Conservation (phyloP, 495 filamentous ascomycete genomes). For the Cudoniella acicularis region DNA sequence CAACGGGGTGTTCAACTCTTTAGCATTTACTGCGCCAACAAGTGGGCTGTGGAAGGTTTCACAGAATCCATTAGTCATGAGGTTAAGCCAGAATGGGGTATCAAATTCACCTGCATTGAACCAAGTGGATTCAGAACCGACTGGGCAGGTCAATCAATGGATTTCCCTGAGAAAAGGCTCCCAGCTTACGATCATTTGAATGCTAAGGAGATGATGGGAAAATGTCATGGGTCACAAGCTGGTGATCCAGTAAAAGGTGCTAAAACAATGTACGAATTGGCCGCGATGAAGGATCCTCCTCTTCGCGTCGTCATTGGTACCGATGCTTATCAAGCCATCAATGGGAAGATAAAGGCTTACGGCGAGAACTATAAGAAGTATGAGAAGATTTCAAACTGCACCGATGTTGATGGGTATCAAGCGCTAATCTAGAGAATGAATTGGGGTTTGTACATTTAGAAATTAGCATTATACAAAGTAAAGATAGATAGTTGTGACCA, state of each 20-base stretch:
- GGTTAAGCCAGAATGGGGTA: constrained; percentile 47
- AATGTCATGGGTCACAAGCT: constrained; percentile 36
- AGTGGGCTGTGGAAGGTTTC: constrained; percentile 54
- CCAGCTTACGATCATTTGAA: constrained; percentile 43
- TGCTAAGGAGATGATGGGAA: constrained; percentile 31
- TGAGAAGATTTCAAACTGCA: constrained; percentile 40
- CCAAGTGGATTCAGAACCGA: constrained; percentile 31
- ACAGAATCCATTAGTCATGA: constrained; percentile 51
- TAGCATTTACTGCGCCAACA: constrained; percentile 52
- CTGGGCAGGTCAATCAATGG: background rate
- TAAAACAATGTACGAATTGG: constrained; percentile 43
- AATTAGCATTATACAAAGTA: no score
- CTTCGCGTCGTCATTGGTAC: constrained; percentile 39
- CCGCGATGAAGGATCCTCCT: constrained; percentile 42
- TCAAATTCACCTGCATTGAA: constrained; percentile 33
- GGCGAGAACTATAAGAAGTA: constrained; percentile 38
- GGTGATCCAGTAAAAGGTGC: constrained; percentile 43
- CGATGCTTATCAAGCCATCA: constrained; percentile 39
- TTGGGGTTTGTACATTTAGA: no score
- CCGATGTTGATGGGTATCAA: constrained; percentile 41
- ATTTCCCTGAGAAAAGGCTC: constrained; percentile 32
- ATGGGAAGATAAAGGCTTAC: constrained; percentile 38
- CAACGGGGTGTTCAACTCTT: constrained; percentile 39
- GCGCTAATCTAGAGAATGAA: constrained; percentile 9
- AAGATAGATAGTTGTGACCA: no score